phyloP scores from a whole-genome alignment of 257 asterid genomes.

The Ophiorrhiza pumila region DNA sequence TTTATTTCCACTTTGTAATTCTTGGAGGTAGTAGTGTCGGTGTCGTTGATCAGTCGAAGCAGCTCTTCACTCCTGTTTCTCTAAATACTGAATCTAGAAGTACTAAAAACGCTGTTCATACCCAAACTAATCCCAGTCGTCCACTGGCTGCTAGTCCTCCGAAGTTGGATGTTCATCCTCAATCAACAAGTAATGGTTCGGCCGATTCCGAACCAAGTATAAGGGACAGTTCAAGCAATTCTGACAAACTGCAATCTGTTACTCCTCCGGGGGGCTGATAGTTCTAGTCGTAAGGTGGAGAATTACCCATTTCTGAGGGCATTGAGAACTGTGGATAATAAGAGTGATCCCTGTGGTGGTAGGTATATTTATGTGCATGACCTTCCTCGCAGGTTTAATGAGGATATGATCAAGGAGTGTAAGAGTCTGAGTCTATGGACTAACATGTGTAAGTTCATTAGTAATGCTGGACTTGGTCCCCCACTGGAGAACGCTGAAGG shows the following conservation, averaged over 20 bases:
- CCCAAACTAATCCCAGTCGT: conserved; percentile 23
- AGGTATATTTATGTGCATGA: conserved; percentile 43
- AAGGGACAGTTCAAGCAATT: conserved; percentile 6
- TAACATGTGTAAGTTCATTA: conserved; percentile 42
- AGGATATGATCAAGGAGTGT: conserved; percentile 47
- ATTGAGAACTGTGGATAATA: conserved; percentile 57
- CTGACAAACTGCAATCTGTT: background rate
- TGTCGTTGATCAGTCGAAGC: conserved; percentile 20
- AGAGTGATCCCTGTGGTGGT: conserved; percentile 76
- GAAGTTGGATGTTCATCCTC: conserved; percentile 9
- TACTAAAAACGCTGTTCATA: conserved; percentile 10
- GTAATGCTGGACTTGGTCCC: conserved; percentile 47
- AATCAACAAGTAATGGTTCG: background rate
- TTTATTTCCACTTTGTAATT: conserved; percentile 52
- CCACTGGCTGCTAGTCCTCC: conserved; percentile 10
- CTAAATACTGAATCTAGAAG: conserved; percentile 5
- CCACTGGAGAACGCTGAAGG: conserved; percentile 42
- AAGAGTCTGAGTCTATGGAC: conserved; percentile 42
- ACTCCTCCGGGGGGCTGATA: background rate
- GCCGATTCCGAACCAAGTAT: conserved; percentile 1
- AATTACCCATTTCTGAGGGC: conserved; percentile 66
- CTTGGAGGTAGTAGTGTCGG: conserved; percentile 32
- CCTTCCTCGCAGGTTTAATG: conserved; percentile 46
- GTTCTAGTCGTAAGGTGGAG: conserved; percentile 22
- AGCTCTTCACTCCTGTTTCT: conserved; percentile 32